These are phyloP conservation scores for Schizochytrium sp. DNA, from an alignment of 108 stramenopile genomes.

Conservation along the genomic window DNA sequence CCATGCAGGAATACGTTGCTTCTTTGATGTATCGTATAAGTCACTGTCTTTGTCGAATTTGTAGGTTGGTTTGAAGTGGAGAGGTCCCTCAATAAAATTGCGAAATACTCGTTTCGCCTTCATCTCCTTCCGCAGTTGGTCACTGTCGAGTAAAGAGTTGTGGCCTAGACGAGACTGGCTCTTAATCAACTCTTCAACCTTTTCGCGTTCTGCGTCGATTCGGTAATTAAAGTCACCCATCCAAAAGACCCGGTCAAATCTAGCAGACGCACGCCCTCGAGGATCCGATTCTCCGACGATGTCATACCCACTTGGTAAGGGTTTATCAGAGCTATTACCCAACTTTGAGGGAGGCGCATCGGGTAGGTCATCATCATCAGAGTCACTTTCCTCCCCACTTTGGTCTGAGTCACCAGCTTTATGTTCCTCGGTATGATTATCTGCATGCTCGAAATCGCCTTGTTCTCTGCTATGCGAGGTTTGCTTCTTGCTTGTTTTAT, in stretches of 20 bases:
- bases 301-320: constrained; percentile 23
- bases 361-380: constrained; percentile 10
- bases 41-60: constrained; percentile 74
- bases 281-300: not conserved
- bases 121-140: constrained; percentile 78
- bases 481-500: not conserved
- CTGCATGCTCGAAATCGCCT: not conserved
- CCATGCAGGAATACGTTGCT: constrained; percentile 72
- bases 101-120: constrained; percentile 67
- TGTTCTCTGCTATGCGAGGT: not conserved
- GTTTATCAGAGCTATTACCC: not conserved
- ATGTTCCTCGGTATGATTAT: not conserved
- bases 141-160: constrained; percentile 77
- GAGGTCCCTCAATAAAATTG: constrained; percentile 70
- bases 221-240: constrained; percentile 80
- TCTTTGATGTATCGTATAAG: constrained; percentile 72
- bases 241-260: constrained; percentile 69
- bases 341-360: not conserved
- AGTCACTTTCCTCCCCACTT: not conserved
- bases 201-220: constrained; percentile 72
- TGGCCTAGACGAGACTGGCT: constrained; percentile 75
- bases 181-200: constrained; percentile 68
- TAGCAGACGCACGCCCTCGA: not conserved
- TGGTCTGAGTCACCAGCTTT: not conserved
- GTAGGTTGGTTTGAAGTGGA: constrained; percentile 77